Evolutionary conservation across 805 yeast genomes (phyloP).

Genomic region (Kregervanrija delftensis): DNA sequence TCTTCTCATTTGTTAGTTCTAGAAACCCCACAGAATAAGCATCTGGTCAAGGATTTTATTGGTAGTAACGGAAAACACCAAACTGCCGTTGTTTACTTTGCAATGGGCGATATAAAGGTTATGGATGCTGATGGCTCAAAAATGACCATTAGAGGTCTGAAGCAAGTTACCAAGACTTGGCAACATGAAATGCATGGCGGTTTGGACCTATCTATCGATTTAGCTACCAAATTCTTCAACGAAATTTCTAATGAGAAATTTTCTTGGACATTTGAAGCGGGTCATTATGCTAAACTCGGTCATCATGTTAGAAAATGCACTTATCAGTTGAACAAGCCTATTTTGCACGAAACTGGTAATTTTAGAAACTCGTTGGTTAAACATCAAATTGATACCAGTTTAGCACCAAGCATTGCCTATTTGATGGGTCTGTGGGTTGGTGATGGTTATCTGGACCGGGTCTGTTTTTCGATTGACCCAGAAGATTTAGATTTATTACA

Average conservation of each 20-base stretch:
- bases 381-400: slow-evolving; percentile 5
- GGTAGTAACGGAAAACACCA: slow-evolving; percentile 14
- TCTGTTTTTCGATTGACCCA: slow-evolving; percentile 25
- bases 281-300: slow-evolving; percentile 12
- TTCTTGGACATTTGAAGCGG: too few species aligned
- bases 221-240: slow-evolving; percentile 1
- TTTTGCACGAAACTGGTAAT: slow-evolving; percentile 3
- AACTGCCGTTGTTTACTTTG: slow-evolving; percentile 12
- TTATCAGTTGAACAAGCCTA: slow-evolving; percentile 30
- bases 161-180: slow-evolving; percentile 26
- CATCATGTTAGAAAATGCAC: slow-evolving; percentile 26
- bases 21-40: slow-evolving; percentile 25
- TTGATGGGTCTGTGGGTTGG: slow-evolving; percentile 37
- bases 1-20: slow-evolving; percentile 35
- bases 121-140: slow-evolving; percentile 20
- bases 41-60: not conserved
- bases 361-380: not conserved
- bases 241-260: slow-evolving; percentile 3
- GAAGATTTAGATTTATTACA: slow-evolving; percentile 21
- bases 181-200: slow-evolving; percentile 33
- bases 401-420: slow-evolving; percentile 28
- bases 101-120: not conserved
- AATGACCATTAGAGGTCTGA: slow-evolving; percentile 9
- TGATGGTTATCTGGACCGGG: slow-evolving; percentile 24
- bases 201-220: not conserved